Base-by-base conservation (phyloP, 2,329 filamentous ascomycete species). In the Diaporthe capsici region DNA sequence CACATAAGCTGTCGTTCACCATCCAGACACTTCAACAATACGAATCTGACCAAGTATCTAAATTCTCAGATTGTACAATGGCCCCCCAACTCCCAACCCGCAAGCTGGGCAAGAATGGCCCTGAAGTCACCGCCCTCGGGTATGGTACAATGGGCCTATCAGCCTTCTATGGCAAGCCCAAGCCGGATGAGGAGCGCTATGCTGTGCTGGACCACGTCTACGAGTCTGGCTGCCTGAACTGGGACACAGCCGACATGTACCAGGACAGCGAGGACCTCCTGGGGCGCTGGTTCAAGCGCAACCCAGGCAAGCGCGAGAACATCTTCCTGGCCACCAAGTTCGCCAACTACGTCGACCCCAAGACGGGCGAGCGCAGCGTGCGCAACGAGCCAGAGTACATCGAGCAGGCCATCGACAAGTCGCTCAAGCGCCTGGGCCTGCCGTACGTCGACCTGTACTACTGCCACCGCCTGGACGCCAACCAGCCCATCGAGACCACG, bases 261-360 rank as follows among this genome's bases (percentile, higher is more conserved):
- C 84, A 82, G 10, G 86, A 88, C 71, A 85, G 80, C 72, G 88
- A 90, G 78, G 84, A 86, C 5, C 78, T 89, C 0, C 51, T 90
- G 4, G 87, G 87, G 0, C 84, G 84, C 78, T 90, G 88, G 86
- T 87, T 90, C 78, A 82, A 84, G 67, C 81, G 83, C 25, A 86
- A 76, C 57, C 75, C 84, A 3, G 84, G 82, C 9, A 86, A 86
- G 67, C 83, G 86, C 0, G 78, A 86, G 28, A 80, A 89, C 61
- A 86, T 90, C 76, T 89, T 90, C 79, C 82, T 91, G 1, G 87
- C 87, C 1, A 88, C 87, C 17, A 90, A 90, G 76, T 90, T 89
- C 76, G 88, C 82, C 22, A 77, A 74, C 75, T 82, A 82, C 67
- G 78, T 80, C 42, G 79, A 80, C 58, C 79, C 78, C 1, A 76